A percentile compares a stretch with the other conserved stretches of the same genome.
Evolutionary conservation across 2,329 filamentous ascomycete species (phyloP).

Genomic region (Periconia digitata): DNA sequence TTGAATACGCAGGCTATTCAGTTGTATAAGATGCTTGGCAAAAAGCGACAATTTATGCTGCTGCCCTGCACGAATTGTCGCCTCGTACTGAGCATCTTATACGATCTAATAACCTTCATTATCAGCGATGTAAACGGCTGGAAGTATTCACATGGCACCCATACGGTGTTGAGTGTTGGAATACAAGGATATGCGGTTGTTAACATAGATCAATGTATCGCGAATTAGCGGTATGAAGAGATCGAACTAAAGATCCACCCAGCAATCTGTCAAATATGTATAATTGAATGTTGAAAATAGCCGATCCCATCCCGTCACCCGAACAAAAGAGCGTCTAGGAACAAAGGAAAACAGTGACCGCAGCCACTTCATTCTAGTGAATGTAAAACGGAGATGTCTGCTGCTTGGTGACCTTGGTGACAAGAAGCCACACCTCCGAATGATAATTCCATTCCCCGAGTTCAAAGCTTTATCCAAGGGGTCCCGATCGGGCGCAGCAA

Average conservation of each 20-base stretch:
- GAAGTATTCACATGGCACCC: too few species aligned
- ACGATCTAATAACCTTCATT: too few species aligned
- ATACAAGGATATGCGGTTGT: background rate
- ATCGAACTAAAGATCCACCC: too few species aligned
- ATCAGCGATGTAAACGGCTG: too few species aligned
- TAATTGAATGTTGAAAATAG: conserved; percentile 30
- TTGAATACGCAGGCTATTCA: too few species aligned
- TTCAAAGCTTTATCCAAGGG: background rate
- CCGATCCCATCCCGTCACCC: conserved; percentile 4
- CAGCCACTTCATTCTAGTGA: background rate
- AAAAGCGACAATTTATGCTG: too few species aligned
- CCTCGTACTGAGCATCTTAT: too few species aligned
- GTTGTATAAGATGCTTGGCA: too few species aligned
- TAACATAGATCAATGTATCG: background rate
- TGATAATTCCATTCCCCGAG: background rate
- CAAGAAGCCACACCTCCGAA: background rate
- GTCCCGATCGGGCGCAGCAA: background rate
- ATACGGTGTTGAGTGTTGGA: too few species aligned
- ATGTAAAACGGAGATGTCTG: background rate
- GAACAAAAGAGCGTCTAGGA: conserved; percentile 5
- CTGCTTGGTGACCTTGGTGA: too few species aligned
- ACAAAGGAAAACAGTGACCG: conserved; percentile 4
- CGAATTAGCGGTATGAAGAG: background rate
- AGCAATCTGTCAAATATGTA: conserved; percentile 30
- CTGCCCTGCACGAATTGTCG: too few species aligned